phyloP scores from a whole-genome alignment of 208 protist species.

The Wallacemonas sp. region DNA sequence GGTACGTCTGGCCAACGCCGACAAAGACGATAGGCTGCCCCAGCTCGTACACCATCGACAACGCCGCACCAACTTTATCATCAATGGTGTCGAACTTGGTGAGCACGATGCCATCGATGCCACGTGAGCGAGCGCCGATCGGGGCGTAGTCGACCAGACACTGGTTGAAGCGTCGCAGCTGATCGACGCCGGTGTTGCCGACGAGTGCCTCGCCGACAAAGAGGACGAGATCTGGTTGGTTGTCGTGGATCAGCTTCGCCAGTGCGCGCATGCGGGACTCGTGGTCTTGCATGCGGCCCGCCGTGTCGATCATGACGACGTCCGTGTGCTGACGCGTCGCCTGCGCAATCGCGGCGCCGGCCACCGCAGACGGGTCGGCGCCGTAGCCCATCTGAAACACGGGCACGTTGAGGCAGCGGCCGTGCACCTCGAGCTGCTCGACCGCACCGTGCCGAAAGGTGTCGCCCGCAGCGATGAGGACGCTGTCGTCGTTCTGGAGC shows the following conservation, averaged over 20 bases:
- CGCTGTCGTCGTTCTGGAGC: conserved; percentile 86
- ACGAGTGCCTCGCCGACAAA: conserved; percentile 99
- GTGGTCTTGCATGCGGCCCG: conserved; percentile 99
- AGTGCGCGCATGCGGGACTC: conserved; percentile 98
- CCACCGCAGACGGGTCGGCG: conserved; percentile 95
- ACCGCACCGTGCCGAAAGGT: conserved; percentile 99
- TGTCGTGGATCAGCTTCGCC: conserved; percentile 97
- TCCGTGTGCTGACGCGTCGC: conserved; percentile 88
- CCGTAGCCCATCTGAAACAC: conserved; percentile 98
- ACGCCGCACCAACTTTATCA: conserved; percentile 99
- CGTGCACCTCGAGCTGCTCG: conserved; percentile 98
- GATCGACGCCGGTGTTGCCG: conserved; percentile 99
- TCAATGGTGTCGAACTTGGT: conserved; percentile 99
- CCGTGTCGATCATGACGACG: conserved; percentile 99
- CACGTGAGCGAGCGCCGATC: conserved; percentile 64
- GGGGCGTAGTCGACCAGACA: conserved; percentile 93
- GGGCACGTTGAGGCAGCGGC: conserved; percentile 89
- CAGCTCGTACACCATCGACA: conserved; percentile 99
- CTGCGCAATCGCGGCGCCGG: conserved; percentile 91
- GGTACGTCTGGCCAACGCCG: conserved; percentile 98
- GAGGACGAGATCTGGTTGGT: conserved; percentile 97
- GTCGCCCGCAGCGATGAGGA: conserved; percentile 99
- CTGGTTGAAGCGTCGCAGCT: conserved; percentile 98
- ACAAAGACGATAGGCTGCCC: conserved; percentile 99
- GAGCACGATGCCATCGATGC: conserved; percentile 99